Evolutionary conservation across 768 basidiomycete genomes (phyloP), one percentile per base, ranked within the genome.

Genomic region (Xanthoconium purpureum): DNA sequence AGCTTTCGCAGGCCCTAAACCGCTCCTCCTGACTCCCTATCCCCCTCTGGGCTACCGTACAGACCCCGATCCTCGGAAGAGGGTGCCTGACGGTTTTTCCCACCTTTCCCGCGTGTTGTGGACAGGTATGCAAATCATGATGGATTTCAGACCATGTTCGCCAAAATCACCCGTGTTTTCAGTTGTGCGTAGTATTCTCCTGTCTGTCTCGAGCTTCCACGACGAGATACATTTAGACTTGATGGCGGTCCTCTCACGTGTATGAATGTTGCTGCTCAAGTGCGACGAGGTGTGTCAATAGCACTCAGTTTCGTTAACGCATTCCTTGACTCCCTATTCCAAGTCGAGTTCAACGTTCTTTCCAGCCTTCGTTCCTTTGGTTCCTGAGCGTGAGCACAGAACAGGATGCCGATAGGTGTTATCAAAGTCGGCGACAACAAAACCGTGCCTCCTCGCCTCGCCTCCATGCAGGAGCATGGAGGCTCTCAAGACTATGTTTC

Each of bases 401-500:
- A 98, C 80, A 98, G 97, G 77, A 99, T 99, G 77, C 90, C 96
- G 0, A 78, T 85, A 12, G 97, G 97, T 36, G 92, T 83, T 29
- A 73, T 95, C 76, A 98, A 94, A 75, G 84, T 98, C 29, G 96
- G 98, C 69, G 96, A 98, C 76, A 90, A 97, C 77, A 99, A 99
- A 76, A 85, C 98, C 56, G 91, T 91, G 1, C 94, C 97, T 24
- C 96, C 96, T 29, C 94, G 96, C 14, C 87, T 97, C 55, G 95
- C 96, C 1, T 87, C 88, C 54, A 99, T 99, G 97, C 98, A 99
- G 76, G 78, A 92, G 87, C 74, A 98, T 98, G 94, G 95, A 98
- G 74, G 85, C 89, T 7, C 81, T 98, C 54, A 98, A 99, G 98
- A 80, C 91, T 83, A 57, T 15, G 50, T 44, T 14, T 44, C 28